Evolutionary conservation across 129 eudicot species (phyloP).

Genomic region (Scalesia atractyloides): DNA sequence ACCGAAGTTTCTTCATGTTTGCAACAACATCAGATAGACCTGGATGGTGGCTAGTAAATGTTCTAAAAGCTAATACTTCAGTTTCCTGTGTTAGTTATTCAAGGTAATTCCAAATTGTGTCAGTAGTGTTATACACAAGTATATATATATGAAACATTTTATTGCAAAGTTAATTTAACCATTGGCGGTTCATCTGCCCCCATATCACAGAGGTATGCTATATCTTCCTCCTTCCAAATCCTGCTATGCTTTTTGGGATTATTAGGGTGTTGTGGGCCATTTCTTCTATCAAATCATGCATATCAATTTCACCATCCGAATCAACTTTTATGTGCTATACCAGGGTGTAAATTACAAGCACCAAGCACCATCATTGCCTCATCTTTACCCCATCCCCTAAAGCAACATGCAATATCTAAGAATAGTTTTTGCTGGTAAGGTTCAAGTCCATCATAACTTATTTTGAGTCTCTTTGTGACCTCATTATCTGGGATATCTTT

Average conservation of each 20-base stretch:
- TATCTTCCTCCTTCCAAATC: not conserved
- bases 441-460: conserved; percentile 14
- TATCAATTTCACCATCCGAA: not conserved
- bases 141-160: not conserved
- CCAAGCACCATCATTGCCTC: not conserved
- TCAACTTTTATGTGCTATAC: not conserved
- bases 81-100: too few relatives aligned
- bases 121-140: too few relatives aligned
- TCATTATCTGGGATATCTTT: not conserved
- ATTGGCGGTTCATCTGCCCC: not conserved
- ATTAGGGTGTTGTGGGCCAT: not conserved
- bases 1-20: conserved; percentile 7
- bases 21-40: conserved; percentile 1
- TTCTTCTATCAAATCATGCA: not conserved
- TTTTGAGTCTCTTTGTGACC: not conserved
- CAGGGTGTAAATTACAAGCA: not conserved
- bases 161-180: not conserved
- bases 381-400: not conserved
- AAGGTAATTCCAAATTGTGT: too few relatives aligned
- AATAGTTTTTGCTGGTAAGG: not conserved
- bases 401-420: not conserved
- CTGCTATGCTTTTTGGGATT: not conserved
- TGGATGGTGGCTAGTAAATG: not conserved
- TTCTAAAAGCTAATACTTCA: not conserved
- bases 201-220: not conserved